phyloP scores from a whole-genome alignment of 169 alveolate species.

The Toxoplasma gondii region DNA sequence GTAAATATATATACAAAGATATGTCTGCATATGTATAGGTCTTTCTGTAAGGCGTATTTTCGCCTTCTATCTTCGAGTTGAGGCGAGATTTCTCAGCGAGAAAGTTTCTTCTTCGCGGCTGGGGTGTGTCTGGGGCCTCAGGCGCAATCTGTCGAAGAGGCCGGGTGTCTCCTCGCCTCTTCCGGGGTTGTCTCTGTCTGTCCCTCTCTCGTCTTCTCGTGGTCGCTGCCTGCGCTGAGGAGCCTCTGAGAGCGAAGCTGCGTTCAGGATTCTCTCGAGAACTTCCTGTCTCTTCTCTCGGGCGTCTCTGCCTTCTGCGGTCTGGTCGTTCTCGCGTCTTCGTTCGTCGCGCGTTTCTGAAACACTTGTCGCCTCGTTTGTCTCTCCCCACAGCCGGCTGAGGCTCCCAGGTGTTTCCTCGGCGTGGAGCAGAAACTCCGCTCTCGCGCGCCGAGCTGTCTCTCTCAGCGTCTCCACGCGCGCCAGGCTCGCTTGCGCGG shows the following conservation, averaged over 20 bases:
- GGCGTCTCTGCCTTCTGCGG: not conserved
- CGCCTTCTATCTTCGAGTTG: not conserved
- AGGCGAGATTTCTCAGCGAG: slow-evolving; percentile 13
- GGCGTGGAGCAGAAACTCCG: not conserved
- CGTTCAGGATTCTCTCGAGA: too few relatives aligned
- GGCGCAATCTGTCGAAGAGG: too few relatives aligned
- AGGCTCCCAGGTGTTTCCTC: not conserved
- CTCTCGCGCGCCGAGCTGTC: not conserved
- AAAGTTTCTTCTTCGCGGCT: not conserved
- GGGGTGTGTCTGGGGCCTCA: too few relatives aligned
- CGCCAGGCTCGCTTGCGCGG: not conserved
- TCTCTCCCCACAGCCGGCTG: not conserved
- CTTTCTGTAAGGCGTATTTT: not conserved
- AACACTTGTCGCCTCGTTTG: not conserved
- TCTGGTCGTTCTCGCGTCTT: not conserved
- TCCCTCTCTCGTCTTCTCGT: too few relatives aligned
- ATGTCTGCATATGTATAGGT: not conserved
- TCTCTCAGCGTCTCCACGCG: not conserved
- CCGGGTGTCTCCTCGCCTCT: too few relatives aligned
- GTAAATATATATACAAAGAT: slow-evolving; percentile 1
- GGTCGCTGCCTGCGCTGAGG: too few relatives aligned
- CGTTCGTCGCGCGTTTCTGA: not conserved
- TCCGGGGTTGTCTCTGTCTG: too few relatives aligned
- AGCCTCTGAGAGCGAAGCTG: too few relatives aligned
- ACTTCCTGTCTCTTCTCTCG: not conserved